A percentile compares a stretch with the other conserved stretches of the same genome.
phyloP scores from a whole-genome alignment of 306 rosid genomes.

The Trifolium dubium region DNA sequence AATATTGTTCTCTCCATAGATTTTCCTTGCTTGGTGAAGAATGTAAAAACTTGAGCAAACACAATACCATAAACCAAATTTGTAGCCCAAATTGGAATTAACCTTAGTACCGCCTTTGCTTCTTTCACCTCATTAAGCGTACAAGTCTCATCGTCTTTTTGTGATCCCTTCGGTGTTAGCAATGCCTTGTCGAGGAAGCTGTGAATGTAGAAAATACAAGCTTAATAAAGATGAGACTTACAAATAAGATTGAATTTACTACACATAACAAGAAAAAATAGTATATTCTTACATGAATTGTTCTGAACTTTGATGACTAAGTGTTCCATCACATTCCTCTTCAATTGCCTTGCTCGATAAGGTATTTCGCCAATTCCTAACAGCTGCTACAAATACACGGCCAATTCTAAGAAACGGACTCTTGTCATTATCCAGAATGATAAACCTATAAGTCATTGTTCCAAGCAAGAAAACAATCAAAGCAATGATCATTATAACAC shows the following conservation, averaged over 20 bases:
- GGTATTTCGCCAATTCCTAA: neutral
- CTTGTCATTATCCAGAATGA: slow-evolving; percentile 22
- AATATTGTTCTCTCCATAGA: slow-evolving; percentile 58
- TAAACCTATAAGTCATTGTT: slow-evolving; percentile 52
- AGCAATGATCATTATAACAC: slow-evolving; percentile 23
- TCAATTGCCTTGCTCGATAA: slow-evolving; percentile 3
- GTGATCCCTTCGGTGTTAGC: slow-evolving; percentile 34
- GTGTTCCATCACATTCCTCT: slow-evolving; percentile 37
- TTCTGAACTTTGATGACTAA: slow-evolving; percentile 10
- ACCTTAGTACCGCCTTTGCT: slow-evolving; percentile 52
- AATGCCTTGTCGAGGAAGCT: slow-evolving; percentile 54
- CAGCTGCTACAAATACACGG: neutral
- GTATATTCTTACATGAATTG: slow-evolving; percentile 44
- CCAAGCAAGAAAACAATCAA: slow-evolving; percentile 58
- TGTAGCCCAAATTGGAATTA: slow-evolving; percentile 52
- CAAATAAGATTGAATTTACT: neutral
- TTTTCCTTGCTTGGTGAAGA: slow-evolving; percentile 53
- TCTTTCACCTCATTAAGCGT: slow-evolving; percentile 48
- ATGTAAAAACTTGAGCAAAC: slow-evolving; percentile 47
- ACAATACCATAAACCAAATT: slow-evolving; percentile 44
- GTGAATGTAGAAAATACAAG: slow-evolving; percentile 1
- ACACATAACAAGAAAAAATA: neutral
- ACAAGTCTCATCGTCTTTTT: slow-evolving; percentile 39
- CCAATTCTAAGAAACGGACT: slow-evolving; percentile 47
- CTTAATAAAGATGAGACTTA: no score